phyloP scores from a whole-genome alignment of 129 eudicot genomes.

The Solidago caesia region DNA sequence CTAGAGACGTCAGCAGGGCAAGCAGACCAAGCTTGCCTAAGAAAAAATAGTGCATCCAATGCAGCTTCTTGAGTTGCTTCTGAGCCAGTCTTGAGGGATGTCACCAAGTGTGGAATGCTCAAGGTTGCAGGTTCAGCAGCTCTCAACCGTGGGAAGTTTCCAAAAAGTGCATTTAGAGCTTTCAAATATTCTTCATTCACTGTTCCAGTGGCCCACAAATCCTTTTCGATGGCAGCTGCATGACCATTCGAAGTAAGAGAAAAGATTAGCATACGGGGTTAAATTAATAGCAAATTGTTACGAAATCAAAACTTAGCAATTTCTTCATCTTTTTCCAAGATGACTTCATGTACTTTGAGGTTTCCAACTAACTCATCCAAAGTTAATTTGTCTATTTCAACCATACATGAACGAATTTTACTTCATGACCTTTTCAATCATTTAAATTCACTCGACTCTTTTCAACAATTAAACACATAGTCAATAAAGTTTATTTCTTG shows the following conservation, averaged over 20 bases:
- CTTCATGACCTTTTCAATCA: too few relatives aligned
- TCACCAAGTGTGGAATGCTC: constrained; percentile 91
- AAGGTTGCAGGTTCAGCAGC: constrained; percentile 97
- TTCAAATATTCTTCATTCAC: constrained; percentile 94
- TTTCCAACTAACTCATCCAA: too few relatives aligned
- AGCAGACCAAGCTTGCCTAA: constrained; percentile 98
- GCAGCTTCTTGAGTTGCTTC: constrained; percentile 99
- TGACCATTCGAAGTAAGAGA: constrained; percentile 16
- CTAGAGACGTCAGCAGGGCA: constrained; percentile 99
- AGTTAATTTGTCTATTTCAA: too few relatives aligned
- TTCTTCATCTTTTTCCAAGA: too few relatives aligned
- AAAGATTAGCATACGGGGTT: neutral
- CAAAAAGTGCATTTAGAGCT: constrained; percentile 87
- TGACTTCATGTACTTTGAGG: too few relatives aligned
- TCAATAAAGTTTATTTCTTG: too few relatives aligned
- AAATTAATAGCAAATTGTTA: constrained; percentile 18
- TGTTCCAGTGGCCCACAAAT: constrained; percentile 95
- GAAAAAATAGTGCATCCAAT: constrained; percentile 84
- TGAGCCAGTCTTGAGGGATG: constrained; percentile 92
- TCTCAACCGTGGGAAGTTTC: constrained; percentile 93
- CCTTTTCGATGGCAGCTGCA: constrained; percentile 95
- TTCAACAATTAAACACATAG: too few relatives aligned
- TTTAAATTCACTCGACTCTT: too few relatives aligned
- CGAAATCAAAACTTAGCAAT: neutral
- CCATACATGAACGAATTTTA: too few relatives aligned